phyloP scores from a whole-genome alignment of 805 yeast species.

The Peterozyma toletana region DNA sequence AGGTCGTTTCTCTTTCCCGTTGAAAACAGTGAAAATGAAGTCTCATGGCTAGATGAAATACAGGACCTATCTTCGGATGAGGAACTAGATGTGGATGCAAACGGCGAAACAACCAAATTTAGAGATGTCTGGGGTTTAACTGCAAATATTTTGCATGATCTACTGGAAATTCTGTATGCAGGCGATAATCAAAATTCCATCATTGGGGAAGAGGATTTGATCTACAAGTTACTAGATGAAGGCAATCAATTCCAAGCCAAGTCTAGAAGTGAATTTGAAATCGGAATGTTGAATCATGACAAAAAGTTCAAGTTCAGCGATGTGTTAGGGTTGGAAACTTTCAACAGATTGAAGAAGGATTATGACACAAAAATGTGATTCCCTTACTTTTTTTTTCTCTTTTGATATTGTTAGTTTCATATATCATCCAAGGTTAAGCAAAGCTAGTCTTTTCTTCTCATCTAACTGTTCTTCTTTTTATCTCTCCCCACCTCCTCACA shows the following conservation, averaged over 20 bases:
- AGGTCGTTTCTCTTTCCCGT: conserved; percentile 58
- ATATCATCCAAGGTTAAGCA: no score
- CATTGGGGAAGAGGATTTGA: conserved; percentile 61
- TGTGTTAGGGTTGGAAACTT: conserved; percentile 35
- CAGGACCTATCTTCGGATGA: conserved; percentile 55
- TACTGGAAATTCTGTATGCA: conserved; percentile 49
- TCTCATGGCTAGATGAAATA: conserved; percentile 54
- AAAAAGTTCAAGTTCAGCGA: conserved; percentile 37
- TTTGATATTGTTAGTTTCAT: no score
- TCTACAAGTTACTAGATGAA: conserved; percentile 42
- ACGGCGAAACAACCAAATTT: conserved; percentile 26
- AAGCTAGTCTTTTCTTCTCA: no score
- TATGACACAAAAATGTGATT: conserved; percentile 16
- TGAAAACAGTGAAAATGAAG: conserved; percentile 41
- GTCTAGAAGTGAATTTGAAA: conserved; percentile 47
- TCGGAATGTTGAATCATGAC: conserved; percentile 35
- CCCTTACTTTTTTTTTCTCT: no score
- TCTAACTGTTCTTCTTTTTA: no score
- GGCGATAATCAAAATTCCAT: conserved; percentile 20
- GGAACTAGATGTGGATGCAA: conserved; percentile 28
- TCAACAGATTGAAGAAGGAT: conserved; percentile 30
- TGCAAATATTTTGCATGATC: conserved; percentile 69
- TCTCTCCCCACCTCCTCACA: no score
- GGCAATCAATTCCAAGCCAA: conserved; percentile 48
- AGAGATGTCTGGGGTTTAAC: conserved; percentile 82